Conservation (phyloP, 805 yeast species). For the Cyberlindnera subsufficiens region DNA sequence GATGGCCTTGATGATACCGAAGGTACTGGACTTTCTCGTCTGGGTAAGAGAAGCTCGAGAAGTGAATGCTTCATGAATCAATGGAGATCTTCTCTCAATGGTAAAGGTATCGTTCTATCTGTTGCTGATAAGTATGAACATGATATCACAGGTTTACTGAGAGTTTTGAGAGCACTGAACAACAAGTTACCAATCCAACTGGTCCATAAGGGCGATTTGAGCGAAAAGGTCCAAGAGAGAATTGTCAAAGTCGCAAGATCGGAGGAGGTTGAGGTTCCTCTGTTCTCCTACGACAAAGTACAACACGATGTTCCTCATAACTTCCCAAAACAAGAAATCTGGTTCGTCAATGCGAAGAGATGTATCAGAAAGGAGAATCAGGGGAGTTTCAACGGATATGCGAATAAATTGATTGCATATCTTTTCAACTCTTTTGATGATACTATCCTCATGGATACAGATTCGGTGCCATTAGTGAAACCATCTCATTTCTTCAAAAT, state of each 20-base stretch:
- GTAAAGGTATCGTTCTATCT: conserved; percentile 51
- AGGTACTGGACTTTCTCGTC: conserved; percentile 23
- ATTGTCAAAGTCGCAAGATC: conserved; percentile 33
- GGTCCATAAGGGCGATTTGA: conserved; percentile 35
- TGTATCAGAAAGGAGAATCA: conserved; percentile 23
- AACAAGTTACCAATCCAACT: conserved; percentile 37
- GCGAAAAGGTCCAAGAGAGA: conserved; percentile 26
- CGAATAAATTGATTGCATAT: conserved; percentile 49
- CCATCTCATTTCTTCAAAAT: conserved; percentile 29
- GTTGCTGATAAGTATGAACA: conserved; percentile 38
- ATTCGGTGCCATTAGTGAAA: conserved; percentile 36
- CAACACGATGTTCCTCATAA: conserved; percentile 18
- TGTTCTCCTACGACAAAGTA: conserved; percentile 19
- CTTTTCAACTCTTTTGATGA: conserved; percentile 55
- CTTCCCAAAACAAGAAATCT: conserved; percentile 29
- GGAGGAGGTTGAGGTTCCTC: conserved; percentile 27
- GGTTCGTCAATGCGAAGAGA: conserved; percentile 32
- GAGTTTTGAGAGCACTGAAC: conserved; percentile 32
- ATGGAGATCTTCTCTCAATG: conserved; percentile 25
- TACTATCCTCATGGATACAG: conserved; percentile 49
- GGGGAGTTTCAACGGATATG: conserved; percentile 29
- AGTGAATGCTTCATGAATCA: conserved; percentile 26
- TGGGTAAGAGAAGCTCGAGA: conserved; percentile 17
- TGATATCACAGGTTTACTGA: conserved; percentile 43
- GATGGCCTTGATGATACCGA: background rate